Percentiles rank a stretch among this genome's conserved stretches.
Evolutionary conservation across 73 alveolate species (phyloP).

Genomic region (Paramecium pentaurelia): DNA sequence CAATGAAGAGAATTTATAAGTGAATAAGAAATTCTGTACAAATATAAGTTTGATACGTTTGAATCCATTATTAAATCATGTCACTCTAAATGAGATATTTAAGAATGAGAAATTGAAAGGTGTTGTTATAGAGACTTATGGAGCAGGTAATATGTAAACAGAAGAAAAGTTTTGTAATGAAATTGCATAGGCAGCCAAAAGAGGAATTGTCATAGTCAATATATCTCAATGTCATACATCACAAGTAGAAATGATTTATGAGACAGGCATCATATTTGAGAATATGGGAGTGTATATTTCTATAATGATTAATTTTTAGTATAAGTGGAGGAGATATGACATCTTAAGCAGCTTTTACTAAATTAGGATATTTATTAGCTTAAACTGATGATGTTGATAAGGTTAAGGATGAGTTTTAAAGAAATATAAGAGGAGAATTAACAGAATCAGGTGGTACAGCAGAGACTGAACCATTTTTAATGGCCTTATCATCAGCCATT

Average conservation of each 20-base stretch:
- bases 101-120: conserved; percentile 56
- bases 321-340: conserved; percentile 85
- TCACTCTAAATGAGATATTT: conserved; percentile 39
- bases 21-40: conserved; percentile 62
- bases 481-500: conserved; percentile 48
- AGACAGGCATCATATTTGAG: conserved; percentile 66
- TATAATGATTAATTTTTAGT: conserved; percentile 49
- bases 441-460: conserved; percentile 37
- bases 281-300: conserved; percentile 45
- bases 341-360: conserved; percentile 72
- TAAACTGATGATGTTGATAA: conserved; percentile 61
- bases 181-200: conserved; percentile 61
- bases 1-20: conserved; percentile 62
- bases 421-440: conserved; percentile 79
- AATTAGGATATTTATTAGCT: conserved; percentile 73
- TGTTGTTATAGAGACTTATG: conserved; percentile 78
- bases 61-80: conserved; percentile 70
- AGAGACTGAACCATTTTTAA: conserved; percentile 36
- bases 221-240: conserved; percentile 79
- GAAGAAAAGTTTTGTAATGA: conserved; percentile 63
- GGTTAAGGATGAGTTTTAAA: conserved; percentile 59
- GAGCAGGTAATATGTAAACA: conserved; percentile 87
- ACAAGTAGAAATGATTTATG: conserved; percentile 69
- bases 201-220: conserved; percentile 74
- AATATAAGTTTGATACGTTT: conserved; percentile 68